These are phyloP conservation scores for Keqinozyma sinolaborantium DNA, from an alignment of 1,139 yeast species.

Conservation along the genomic window DNA sequence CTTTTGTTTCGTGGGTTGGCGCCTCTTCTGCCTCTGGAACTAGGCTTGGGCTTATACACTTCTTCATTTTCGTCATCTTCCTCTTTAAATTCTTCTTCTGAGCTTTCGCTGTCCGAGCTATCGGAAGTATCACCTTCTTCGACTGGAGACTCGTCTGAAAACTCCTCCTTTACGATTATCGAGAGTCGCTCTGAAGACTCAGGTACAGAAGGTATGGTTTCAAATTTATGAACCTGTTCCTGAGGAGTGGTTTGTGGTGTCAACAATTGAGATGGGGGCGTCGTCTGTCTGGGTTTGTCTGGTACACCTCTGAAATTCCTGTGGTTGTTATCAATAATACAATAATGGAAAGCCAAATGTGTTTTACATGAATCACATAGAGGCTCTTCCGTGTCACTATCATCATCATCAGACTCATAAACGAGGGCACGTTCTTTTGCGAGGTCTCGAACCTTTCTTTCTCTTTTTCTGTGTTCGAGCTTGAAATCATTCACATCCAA, in stretches of 20 bases:
- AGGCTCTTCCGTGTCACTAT: slow-evolving; percentile 31
- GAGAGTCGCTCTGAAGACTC: slow-evolving; percentile 3
- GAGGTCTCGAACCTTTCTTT: slow-evolving; percentile 11
- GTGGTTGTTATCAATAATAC: slow-evolving; percentile 25
- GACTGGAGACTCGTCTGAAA: neutral
- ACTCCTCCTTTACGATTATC: slow-evolving; percentile 2
- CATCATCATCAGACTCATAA: slow-evolving; percentile 7
- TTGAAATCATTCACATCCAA: slow-evolving; percentile 10
- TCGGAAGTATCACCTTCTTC: neutral
- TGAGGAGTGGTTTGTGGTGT: slow-evolving; percentile 39
- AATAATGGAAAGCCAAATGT: slow-evolving; percentile 35
- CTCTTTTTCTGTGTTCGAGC: slow-evolving; percentile 12
- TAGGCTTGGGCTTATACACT: neutral
- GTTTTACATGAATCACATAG: slow-evolving; percentile 41
- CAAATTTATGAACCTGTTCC: slow-evolving; percentile 8
- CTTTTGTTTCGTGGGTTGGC: no score
- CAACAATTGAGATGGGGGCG: slow-evolving; percentile 19
- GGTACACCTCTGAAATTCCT: slow-evolving; percentile 16
- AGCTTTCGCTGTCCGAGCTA: neutral
- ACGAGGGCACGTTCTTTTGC: slow-evolving; percentile 13
- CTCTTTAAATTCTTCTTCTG: neutral
- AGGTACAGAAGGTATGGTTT: slow-evolving; percentile 1
- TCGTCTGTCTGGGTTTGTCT: slow-evolving; percentile 9
- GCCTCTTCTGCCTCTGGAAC: neutral
- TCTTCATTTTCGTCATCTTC: neutral